Conservation (phyloP, 805 yeast genomes). For the Teunomyces atbi region DNA sequence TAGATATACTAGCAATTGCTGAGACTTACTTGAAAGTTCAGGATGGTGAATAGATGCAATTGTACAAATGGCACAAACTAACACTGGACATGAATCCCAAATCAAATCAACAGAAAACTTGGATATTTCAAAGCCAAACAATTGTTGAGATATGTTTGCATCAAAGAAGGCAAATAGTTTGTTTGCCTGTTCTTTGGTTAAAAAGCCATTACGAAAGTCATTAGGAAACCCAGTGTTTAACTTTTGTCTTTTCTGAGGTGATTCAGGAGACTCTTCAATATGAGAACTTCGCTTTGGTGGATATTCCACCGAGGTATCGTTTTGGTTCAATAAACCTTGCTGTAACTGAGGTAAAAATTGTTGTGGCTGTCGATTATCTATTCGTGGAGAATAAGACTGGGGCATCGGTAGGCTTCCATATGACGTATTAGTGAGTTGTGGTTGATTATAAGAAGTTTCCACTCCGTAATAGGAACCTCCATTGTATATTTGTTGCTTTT, state of each 20-base stretch:
- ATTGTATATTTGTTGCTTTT: background rate
- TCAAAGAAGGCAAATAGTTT: constrained; percentile 53
- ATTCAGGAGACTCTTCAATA: background rate
- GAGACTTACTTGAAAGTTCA: constrained; percentile 26
- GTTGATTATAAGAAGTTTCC: background rate
- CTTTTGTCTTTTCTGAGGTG: background rate
- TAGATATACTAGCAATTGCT: constrained; percentile 27
- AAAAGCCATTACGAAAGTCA: constrained; percentile 38
- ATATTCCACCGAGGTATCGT: background rate
- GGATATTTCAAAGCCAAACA: constrained; percentile 63
- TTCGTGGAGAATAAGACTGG: background rate
- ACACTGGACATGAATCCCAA: constrained; percentile 56
- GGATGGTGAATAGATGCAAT: constrained; percentile 65
- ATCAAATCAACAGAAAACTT: constrained; percentile 46
- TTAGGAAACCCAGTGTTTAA: constrained; percentile 10
- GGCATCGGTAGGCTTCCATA: background rate
- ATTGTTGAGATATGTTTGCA: constrained; percentile 55
- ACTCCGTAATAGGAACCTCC: background rate
- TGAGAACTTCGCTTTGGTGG: background rate
- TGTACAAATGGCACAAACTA: constrained; percentile 59
- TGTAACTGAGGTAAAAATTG: background rate
- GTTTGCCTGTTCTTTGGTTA: constrained; percentile 41
- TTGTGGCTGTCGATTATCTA: background rate
- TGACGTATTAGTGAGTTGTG: background rate
- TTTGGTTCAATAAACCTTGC: background rate